Conservation (phyloP, 495 filamentous ascomycete genomes). For the Acidiella bohemica region DNA sequence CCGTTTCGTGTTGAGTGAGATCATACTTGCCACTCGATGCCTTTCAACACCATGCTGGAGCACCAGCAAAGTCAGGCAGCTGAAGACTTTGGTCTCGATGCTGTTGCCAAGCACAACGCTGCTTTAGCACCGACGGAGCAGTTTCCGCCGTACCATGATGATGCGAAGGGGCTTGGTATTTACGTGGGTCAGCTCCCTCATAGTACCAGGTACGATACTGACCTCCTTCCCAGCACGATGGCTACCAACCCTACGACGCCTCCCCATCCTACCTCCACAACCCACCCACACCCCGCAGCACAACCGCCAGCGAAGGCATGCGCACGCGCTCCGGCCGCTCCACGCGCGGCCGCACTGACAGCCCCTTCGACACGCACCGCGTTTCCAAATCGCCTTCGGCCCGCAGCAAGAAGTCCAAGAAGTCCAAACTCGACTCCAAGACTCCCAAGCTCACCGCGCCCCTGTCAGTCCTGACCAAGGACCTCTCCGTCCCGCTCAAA, state of each 20-base stretch:
- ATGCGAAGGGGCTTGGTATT: constrained; percentile 14
- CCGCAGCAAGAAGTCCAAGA: constrained; percentile 35
- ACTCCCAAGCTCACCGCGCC: constrained; percentile 48
- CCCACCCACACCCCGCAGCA: constrained; percentile 30
- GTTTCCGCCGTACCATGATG: constrained; percentile 9
- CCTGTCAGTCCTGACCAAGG: constrained; percentile 62
- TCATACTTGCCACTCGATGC: too few relatives aligned
- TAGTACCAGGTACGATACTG: background rate
- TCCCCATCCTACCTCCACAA: constrained; percentile 18
- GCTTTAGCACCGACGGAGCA: constrained; percentile 7
- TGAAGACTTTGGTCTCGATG: constrained; percentile 14
- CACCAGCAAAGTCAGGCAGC: constrained; percentile 1
- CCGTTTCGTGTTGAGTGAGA: too few relatives aligned
- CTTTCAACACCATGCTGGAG: too few relatives aligned
- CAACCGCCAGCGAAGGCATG: constrained; percentile 25
- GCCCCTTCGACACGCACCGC: constrained; percentile 19
- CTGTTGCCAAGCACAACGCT: constrained; percentile 15
- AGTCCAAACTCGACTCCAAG: constrained; percentile 38
- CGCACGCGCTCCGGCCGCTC: constrained; percentile 38
- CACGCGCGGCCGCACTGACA: constrained; percentile 23
- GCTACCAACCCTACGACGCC: constrained; percentile 7
- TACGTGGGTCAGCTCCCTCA: constrained; percentile 11
- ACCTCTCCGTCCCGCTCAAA: constrained; percentile 49
- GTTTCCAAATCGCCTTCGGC: constrained; percentile 32
- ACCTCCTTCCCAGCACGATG: constrained; percentile 3